Evolutionary conservation across 1,284 basidiomycete species (phyloP).

Genomic region (Pisolithus thermaeus): DNA sequence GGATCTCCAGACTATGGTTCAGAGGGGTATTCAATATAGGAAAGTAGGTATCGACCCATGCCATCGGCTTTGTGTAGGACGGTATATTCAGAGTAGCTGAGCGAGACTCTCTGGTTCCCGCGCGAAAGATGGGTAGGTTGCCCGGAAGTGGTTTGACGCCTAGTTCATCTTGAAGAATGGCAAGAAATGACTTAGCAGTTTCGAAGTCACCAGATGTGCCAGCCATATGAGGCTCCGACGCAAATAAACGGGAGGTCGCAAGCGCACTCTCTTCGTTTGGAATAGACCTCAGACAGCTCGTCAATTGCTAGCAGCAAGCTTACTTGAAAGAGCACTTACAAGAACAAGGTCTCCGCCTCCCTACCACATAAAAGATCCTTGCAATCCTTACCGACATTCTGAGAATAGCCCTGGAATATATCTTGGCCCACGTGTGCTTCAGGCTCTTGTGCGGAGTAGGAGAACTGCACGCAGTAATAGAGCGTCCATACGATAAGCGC

Average conservation of each 20-base stretch:
- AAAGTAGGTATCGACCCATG: slow-evolving; percentile 63
- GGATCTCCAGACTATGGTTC: slow-evolving; percentile 41
- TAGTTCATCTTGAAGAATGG: slow-evolving; percentile 43
- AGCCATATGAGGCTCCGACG: slow-evolving; percentile 48
- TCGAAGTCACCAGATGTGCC: slow-evolving; percentile 45
- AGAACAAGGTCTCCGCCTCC: slow-evolving; percentile 24
- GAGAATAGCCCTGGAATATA: slow-evolving; percentile 18
- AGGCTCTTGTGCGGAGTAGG: not conserved
- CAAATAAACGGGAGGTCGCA: slow-evolving; percentile 39
- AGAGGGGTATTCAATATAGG: slow-evolving; percentile 61
- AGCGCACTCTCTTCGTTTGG: slow-evolving; percentile 44
- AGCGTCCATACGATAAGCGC: slow-evolving; percentile 8
- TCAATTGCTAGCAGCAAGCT: not conserved
- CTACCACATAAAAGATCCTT: slow-evolving; percentile 16
- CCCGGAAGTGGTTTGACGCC: slow-evolving; percentile 30
- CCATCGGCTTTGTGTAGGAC: slow-evolving; percentile 34
- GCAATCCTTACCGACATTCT: slow-evolving; percentile 10
- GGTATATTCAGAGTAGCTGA: slow-evolving; percentile 42
- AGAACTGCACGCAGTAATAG: slow-evolving; percentile 12
- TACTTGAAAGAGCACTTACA: slow-evolving; percentile 16
- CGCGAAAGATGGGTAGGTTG: slow-evolving; percentile 42
- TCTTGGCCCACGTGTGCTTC: slow-evolving; percentile 10
- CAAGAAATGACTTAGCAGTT: slow-evolving; percentile 46
- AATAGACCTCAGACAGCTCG: slow-evolving; percentile 34
- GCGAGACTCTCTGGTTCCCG: slow-evolving; percentile 44